These are phyloP conservation scores for Cryptosporidium viatorum DNA, from an alignment of 169 alveolate genomes.

Conservation along the genomic window DNA sequence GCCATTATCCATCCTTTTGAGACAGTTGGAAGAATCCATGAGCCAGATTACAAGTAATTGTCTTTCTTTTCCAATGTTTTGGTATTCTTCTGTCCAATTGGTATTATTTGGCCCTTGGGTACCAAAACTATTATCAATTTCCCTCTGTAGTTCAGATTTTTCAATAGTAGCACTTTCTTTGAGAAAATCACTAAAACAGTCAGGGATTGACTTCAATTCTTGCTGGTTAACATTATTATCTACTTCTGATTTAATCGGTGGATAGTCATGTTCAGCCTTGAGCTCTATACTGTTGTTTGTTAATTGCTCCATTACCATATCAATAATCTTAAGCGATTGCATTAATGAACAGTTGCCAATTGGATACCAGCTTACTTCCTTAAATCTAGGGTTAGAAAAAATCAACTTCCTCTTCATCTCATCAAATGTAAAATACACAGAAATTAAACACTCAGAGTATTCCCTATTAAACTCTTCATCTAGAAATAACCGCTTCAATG, in stretches of 20 bases:
- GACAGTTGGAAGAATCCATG: neutral
- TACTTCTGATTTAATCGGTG: neutral
- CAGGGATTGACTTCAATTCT: neutral
- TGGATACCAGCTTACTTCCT: slow-evolving; percentile 27
- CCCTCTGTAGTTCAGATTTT: neutral
- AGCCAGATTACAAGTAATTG: slow-evolving; percentile 40
- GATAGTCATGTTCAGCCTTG: neutral
- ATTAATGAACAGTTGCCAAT: slow-evolving; percentile 8
- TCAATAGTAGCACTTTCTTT: neutral
- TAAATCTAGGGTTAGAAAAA: slow-evolving; percentile 5
- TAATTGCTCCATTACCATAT: neutral
- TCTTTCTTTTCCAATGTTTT: slow-evolving; percentile 29
- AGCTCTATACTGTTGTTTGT: neutral
- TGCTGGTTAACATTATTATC: neutral
- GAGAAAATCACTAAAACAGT: neutral
- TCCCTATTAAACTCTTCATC: slow-evolving; percentile 20
- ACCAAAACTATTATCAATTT: neutral
- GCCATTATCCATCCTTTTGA: neutral
- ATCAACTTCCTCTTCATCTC: neutral
- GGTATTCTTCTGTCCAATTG: slow-evolving; percentile 9
- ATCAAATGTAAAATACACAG: slow-evolving; percentile 17
- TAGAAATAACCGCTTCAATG: neutral
- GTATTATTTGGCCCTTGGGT: neutral
- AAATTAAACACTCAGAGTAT: slow-evolving; percentile 40
- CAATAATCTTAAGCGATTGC: neutral